Percentiles rank a stretch among this genome's conserved stretches.
These are phyloP conservation scores for Mangifera indica DNA, from an alignment of 345 rosid species.

Conservation along the genomic window DNA sequence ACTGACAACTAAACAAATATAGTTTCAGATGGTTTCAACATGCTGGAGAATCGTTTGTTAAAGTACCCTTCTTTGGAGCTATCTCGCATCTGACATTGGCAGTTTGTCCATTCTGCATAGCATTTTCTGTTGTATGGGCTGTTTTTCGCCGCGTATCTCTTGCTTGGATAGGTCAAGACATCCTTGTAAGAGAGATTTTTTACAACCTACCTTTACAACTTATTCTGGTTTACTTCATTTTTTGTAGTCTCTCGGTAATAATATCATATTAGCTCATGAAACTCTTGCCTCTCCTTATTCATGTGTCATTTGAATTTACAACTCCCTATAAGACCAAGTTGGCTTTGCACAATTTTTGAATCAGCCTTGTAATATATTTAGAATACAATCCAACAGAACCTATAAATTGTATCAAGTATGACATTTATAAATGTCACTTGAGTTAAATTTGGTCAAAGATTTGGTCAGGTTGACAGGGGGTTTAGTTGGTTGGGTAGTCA, in stretches of 20 bases:
- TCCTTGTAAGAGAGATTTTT: conserved; percentile 68
- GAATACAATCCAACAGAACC: not conserved
- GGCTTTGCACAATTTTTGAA: not conserved
- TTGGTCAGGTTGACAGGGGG: too few species aligned
- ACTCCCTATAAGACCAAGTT: not conserved
- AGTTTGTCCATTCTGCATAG: conserved; percentile 86
- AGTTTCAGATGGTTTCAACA: conserved; percentile 92
- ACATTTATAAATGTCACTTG: not conserved
- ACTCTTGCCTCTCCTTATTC: not conserved
- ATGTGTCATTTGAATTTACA: not conserved
- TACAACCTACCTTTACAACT: not conserved
- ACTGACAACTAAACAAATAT: conserved; percentile 44
- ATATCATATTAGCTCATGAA: not conserved
- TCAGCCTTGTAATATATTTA: not conserved
- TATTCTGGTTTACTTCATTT: not conserved
- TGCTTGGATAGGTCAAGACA: conserved; percentile 99
- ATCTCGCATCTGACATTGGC: conserved; percentile 85
- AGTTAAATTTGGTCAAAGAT: not conserved
- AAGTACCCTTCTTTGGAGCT: conserved; percentile 83
- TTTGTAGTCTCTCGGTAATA: not conserved
- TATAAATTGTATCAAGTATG: not conserved
- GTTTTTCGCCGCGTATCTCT: conserved; percentile 53
- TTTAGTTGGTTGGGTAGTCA: too few species aligned
- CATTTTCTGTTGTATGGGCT: conserved; percentile 92
- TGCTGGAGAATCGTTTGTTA: conserved; percentile 70